Conservation (phyloP, 1,284 basidiomycete species). For the Trichosporon coremiiforme region DNA sequence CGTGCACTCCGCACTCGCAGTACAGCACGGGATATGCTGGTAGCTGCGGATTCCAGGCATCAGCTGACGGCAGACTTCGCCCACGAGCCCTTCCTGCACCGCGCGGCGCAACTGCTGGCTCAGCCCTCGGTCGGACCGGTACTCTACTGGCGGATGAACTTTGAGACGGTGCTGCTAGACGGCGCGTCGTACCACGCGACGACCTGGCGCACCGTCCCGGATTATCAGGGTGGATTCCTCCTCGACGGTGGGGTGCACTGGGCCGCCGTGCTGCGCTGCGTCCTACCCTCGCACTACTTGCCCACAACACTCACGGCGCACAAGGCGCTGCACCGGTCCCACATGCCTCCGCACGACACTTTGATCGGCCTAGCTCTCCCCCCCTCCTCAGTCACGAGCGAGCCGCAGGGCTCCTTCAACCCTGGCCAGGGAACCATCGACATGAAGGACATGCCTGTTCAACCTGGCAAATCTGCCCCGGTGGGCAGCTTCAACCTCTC, state of each 20-base stretch:
- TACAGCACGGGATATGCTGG: too few species aligned
- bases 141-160: slow-evolving; percentile 55
- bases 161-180: slow-evolving; percentile 64
- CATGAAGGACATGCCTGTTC: slow-evolving; percentile 34
- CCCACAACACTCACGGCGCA: slow-evolving; percentile 64
- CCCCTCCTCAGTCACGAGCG: slow-evolving; percentile 63
- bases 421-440: slow-evolving; percentile 21
- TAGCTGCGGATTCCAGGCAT: too few species aligned
- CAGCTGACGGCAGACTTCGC: slow-evolving; percentile 66
- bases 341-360: slow-evolving; percentile 74
- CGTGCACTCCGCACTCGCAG: too few species aligned
- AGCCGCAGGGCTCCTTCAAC: slow-evolving; percentile 59
- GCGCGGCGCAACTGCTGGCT: slow-evolving; percentile 63
- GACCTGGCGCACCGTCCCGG: slow-evolving; percentile 75
- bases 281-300: slow-evolving; percentile 47
- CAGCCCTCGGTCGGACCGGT: slow-evolving; percentile 62
- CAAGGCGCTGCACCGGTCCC: slow-evolving; percentile 68
- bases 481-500: slow-evolving; percentile 47
- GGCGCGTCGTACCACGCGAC: slow-evolving; percentile 75
- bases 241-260: slow-evolving; percentile 56
- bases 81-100: slow-evolving; percentile 65
- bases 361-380: slow-evolving; percentile 60
- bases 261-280: slow-evolving; percentile 45
- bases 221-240: slow-evolving; percentile 71
- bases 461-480: slow-evolving; percentile 41